Base-by-base conservation (phyloP, 2,329 filamentous ascomycete genomes). In the Cytospora leucostoma region DNA sequence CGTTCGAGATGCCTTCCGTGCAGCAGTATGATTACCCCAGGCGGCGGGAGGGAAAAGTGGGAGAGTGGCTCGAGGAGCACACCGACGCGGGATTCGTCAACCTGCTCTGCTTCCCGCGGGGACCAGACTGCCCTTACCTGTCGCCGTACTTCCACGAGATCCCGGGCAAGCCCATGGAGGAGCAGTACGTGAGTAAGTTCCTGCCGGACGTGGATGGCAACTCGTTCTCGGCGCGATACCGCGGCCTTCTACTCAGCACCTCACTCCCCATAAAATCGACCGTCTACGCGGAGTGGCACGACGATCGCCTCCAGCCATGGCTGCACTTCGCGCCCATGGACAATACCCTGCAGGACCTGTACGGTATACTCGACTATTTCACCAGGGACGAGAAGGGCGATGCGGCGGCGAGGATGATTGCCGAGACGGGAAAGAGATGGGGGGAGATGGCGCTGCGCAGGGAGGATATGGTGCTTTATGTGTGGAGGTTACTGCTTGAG, bases 211-310 rank as follows among this genome's bases (percentile, higher is more conserved):
- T 89, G 52, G 90, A 92, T 71, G 89, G 89, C n/a, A 84, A 87
- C 74, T 83, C 81, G 2, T 87, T 87, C 70, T 84, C 80, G 61
- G 86, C 84, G 4, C 80, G 86, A n/a, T 89, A 84, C 74, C 80
- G 83, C 54, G 82, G 80, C 0, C 88, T 91, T 68, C 76, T 92
- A 10, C 79, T 82, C 33, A 88, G 84, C 44, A 89, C 84, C 1
- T 87, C 83, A 53, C 73, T 90, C 38, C 86, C 87, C 1, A 82
- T 92, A 71, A 92, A 92, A 75, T 83, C 86, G 13, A 91, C 89
- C 4, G 80, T 92, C 51, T 92, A 89, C 71, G 78, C 84, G 10
- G 90, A 92, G 72, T 92, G 90, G 90, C 89, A 92, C 71, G 89
- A 92, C 71, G 82, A 84, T 51, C 81, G 89, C 7, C 78, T 92